A percentile compares a stretch with the other conserved stretches of the same genome.
Evolutionary conservation across 169 alveolate species (phyloP).

Genomic region (Cryptosporidium bovis): DNA sequence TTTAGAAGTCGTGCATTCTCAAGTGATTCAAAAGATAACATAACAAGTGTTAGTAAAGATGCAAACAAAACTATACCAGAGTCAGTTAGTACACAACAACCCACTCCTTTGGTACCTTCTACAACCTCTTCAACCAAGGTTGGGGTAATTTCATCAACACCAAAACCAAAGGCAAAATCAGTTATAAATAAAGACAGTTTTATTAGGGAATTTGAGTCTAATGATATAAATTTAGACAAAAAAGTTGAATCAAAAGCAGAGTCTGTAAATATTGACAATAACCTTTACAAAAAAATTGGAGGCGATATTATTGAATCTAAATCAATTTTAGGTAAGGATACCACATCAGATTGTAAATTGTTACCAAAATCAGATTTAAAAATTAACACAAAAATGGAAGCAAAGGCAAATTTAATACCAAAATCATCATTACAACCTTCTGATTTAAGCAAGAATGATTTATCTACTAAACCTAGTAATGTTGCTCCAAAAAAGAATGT

Average conservation of each 20-base stretch:
- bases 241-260: background rate
- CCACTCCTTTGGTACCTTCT: background rate
- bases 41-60: background rate
- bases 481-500: too few relatives aligned
- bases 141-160: slow-evolving; percentile 34
- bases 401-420: too few relatives aligned
- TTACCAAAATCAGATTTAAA: too few relatives aligned
- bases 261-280: too few relatives aligned
- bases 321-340: background rate
- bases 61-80: background rate
- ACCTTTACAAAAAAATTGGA: too few relatives aligned
- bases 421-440: too few relatives aligned
- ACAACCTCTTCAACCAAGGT: background rate
- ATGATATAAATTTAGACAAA: background rate
- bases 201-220: background rate
- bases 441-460: too few relatives aligned
- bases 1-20: background rate
- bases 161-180: slow-evolving; percentile 48
- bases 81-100: background rate
- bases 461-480: too few relatives aligned
- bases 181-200: slow-evolving; percentile 7
- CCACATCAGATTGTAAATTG: background rate
- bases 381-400: too few relatives aligned
- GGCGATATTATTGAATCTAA: background rate
- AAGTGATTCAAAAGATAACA: background rate